These are phyloP conservation scores for Penicillium egyptiacum DNA, from an alignment of 495 filamentous ascomycete genomes.

Conservation along the genomic window DNA sequence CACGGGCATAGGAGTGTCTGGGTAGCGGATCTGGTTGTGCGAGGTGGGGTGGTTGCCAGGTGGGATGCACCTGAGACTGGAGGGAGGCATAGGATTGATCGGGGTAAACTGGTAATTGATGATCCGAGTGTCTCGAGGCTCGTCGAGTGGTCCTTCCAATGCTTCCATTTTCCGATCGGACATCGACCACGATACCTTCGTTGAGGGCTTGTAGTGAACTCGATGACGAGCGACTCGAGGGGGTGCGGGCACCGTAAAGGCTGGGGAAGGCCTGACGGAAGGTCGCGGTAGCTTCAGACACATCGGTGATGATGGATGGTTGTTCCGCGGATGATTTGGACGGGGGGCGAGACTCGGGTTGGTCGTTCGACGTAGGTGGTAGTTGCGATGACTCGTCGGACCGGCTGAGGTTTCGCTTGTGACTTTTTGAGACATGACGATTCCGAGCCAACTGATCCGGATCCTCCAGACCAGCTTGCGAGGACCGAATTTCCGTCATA, in stretches of 20 bases:
- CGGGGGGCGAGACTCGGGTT: conserved; percentile 26
- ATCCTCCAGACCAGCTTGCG: conserved; percentile 36
- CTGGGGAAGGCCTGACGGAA: conserved; percentile 44
- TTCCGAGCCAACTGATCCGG: conserved; percentile 29
- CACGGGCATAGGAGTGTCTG: conserved; percentile 33
- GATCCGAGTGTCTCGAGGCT: conserved; percentile 34
- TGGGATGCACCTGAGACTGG: conserved; percentile 50
- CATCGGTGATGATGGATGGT: conserved; percentile 23
- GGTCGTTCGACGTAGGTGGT: conserved; percentile 24
- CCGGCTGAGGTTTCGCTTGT: conserved; percentile 23
- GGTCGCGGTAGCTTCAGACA: conserved; percentile 35
- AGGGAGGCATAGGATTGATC: conserved; percentile 54
- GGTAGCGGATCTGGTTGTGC: conserved; percentile 37
- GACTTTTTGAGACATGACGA: conserved; percentile 28
- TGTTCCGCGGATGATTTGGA: conserved; percentile 35
- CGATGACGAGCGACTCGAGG: conserved; percentile 47
- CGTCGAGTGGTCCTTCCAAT: conserved; percentile 31
- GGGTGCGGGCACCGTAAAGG: conserved; percentile 39
- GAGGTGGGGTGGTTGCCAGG: conserved; percentile 41
- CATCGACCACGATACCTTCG: conserved; percentile 46
- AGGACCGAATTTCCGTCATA: conserved; percentile 38
- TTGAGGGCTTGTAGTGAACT: conserved; percentile 50
- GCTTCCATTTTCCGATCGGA: conserved; percentile 36
- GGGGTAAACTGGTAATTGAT: conserved; percentile 52
- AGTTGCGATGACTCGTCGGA: conserved; percentile 29